Evolutionary conservation across 371 early-diverging fungal genomes (phyloP), one percentile per base, ranked within the genome.

Genomic region (Amoeboaphelidium protococcarum): DNA sequence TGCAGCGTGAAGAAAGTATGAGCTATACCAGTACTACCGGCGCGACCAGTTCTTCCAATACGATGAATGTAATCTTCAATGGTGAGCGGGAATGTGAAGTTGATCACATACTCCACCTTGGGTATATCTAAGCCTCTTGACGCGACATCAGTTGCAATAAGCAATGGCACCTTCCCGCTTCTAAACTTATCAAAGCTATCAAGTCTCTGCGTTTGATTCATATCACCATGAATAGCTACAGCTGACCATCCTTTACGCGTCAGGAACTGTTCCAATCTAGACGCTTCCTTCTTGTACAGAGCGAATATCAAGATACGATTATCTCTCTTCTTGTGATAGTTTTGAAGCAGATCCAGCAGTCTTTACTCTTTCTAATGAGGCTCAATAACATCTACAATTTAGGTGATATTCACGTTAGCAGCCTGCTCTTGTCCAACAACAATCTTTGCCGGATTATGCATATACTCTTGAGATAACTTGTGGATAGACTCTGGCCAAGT

Each of bases 41-140:
- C 90, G 54, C 95, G 75, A 6, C 87, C 99, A 2, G 98, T 95
- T 54, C 97, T 76, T 37, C 99, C 98, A 47, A 84, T 82, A 51
- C 92, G 77, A 58, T 87, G 90, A 44, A 87, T 78, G 62, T 82
- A 92, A 52, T 84, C 82, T 56, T 95, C 94, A 47, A 86, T 82
- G 43, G 86, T 87, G 53, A 82, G 64, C 6, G 99, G 99, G 66
- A 96, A 90, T 31, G 92, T 91, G 54, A 82, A 74, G 64, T 97
- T 98, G 63, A 98, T 82, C 13, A 99, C 99, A 56, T 83, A 79
- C 51, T 84, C 82, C n/a, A 99, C 84, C 49, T 86, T 77, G 26
- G 92, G 88, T 52, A 98, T 82, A 61, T 91, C 92, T 25, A 91
- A 61, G 4, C 92, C 92, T 59, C 94, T 74, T 40, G 90, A 81